Conservation (phyloP, 1,284 basidiomycete genomes). For the Caloboletus firmus region DNA sequence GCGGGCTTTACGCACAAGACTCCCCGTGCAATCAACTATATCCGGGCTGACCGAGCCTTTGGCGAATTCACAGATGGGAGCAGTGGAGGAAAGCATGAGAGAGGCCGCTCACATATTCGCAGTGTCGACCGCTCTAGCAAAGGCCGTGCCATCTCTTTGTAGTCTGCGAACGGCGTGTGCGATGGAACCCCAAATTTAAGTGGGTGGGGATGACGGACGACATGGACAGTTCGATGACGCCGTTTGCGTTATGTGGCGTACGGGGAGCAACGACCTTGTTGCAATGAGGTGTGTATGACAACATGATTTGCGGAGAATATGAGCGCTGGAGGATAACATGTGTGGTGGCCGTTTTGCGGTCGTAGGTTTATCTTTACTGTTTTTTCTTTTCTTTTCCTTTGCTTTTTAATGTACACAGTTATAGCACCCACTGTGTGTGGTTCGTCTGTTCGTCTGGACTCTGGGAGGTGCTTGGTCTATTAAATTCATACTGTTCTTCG, state of each 20-base stretch:
- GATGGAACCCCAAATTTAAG: conserved; percentile 25
- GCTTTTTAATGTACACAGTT: conserved; percentile 17
- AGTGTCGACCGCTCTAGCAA: conserved; percentile 57
- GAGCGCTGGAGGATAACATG: conserved; percentile 12
- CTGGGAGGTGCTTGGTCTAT: conserved; percentile 16
- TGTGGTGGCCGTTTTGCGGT: conserved; percentile 5
- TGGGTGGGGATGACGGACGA: conserved; percentile 16
- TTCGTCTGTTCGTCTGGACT: conserved; percentile 18
- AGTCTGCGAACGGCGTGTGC: conserved; percentile 37
- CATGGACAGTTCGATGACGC: conserved; percentile 33
- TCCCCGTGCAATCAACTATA: conserved; percentile 72
- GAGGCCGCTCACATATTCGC: conserved; percentile 62
- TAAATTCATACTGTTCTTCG: conserved; percentile 11
- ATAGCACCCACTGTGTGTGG: background rate
- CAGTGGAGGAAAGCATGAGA: conserved; percentile 48
- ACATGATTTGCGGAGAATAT: conserved; percentile 31
- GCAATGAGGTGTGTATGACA: conserved; percentile 35
- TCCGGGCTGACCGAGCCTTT: conserved; percentile 71
- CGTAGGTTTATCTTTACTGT: background rate
- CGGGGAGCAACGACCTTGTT: conserved; percentile 31
- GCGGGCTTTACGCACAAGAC: conserved; percentile 89
- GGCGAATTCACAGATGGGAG: conserved; percentile 52
- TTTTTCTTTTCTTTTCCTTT: conserved; percentile 1
- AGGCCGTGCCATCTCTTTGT: conserved; percentile 79
- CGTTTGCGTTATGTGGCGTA: conserved; percentile 34